Percentiles rank a stretch among this genome's conserved stretches.
Evolutionary conservation across 805 yeast species (phyloP).

Genomic region (Yamadazyma scolyti): DNA sequence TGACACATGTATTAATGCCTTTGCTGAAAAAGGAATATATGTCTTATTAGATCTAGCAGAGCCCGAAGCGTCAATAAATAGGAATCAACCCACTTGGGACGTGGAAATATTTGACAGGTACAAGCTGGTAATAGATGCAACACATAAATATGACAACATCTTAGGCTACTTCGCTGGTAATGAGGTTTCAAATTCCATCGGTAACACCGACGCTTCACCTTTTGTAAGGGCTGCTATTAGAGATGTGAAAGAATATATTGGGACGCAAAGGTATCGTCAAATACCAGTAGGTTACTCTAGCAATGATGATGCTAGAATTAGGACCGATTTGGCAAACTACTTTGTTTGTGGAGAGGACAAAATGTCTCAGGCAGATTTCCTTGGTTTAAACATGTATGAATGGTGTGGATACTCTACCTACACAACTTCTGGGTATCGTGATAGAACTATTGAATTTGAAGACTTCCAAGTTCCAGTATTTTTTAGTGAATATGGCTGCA

Average conservation of each 20-base stretch:
- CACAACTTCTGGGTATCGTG: constrained; percentile 34
- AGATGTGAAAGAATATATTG: constrained; percentile 28
- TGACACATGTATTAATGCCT: constrained; percentile 69
- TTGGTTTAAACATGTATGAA: constrained; percentile 36
- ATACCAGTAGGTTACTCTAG: constrained; percentile 42
- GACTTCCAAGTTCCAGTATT: constrained; percentile 32
- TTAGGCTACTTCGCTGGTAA: constrained; percentile 41
- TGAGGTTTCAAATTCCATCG: constrained; percentile 31
- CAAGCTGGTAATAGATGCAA: constrained; percentile 29
- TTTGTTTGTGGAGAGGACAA: constrained; percentile 25
- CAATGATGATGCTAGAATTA: constrained; percentile 31
- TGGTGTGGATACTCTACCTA: constrained; percentile 41
- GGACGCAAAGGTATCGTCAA: constrained; percentile 21
- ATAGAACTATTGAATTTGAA: constrained; percentile 26
- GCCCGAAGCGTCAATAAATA: constrained; percentile 30
- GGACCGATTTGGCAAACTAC: constrained; percentile 25
- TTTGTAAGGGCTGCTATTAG: constrained; percentile 35
- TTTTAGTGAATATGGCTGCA: constrained; percentile 40
- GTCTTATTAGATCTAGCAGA: constrained; percentile 34
- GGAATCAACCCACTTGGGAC: constrained; percentile 34
- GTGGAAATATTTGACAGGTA: constrained; percentile 24
- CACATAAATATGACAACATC: constrained; percentile 28
- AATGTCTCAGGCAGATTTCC: constrained; percentile 24
- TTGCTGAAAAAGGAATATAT: constrained; percentile 37
- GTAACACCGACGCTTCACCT: constrained; percentile 26